A percentile compares a stretch with the other conserved stretches of the same genome.
Conservation (phyloP, 148 eudicot genomes). For the Vaccinium macrocarpon region DNA sequence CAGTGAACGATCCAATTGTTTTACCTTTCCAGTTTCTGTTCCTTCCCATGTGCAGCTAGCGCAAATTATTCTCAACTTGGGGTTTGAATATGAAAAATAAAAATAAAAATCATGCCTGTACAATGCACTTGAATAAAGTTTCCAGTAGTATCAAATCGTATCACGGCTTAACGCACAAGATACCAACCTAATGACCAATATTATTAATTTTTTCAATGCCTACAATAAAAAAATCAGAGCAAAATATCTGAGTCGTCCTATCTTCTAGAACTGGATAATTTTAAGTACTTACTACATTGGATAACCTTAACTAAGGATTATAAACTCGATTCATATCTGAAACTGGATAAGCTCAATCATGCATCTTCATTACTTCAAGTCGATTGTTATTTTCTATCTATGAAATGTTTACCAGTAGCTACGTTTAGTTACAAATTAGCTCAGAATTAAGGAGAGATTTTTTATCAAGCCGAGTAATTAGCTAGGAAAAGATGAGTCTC, state of each 20-base stretch:
- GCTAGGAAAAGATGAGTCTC: background rate
- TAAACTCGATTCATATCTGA: background rate
- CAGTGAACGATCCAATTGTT: background rate
- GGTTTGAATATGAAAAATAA: background rate
- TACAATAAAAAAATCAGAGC: background rate
- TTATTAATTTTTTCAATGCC: background rate
- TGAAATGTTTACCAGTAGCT: background rate
- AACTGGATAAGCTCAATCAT: background rate
- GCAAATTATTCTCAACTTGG: background rate
- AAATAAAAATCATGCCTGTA: background rate
- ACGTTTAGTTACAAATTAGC: background rate
- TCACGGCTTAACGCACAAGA: background rate
- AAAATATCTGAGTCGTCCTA: too few species aligned
- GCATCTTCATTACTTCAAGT: background rate
- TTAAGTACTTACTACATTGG: background rate
- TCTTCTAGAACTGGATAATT: background rate
- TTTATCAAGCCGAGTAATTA: too few species aligned
- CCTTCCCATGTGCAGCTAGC: background rate
- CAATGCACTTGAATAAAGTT: too few species aligned
- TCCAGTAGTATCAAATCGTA: background rate
- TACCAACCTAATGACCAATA: background rate
- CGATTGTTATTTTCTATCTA: background rate
- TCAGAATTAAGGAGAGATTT: background rate
- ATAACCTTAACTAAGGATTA: background rate
- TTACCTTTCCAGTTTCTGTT: background rate